Evolutionary conservation across 495 filamentous ascomycete genomes (phyloP).

Genomic region (Penicillium diatomitis): DNA sequence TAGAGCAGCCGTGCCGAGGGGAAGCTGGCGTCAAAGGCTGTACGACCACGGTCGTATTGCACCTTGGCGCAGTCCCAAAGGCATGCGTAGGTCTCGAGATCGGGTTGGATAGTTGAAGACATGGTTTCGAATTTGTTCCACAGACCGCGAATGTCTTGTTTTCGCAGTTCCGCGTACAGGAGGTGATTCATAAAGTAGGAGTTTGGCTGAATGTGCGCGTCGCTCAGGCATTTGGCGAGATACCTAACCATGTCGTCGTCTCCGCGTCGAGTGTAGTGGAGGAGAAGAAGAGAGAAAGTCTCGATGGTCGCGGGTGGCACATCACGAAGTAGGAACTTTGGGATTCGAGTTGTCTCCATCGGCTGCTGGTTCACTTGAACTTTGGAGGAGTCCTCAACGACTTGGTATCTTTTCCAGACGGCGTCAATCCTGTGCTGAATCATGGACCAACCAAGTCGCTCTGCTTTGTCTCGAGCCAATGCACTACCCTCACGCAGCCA

Average conservation of each 20-base stretch:
- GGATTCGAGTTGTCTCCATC: constrained; percentile 15
- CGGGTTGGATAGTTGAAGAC: constrained; percentile 43
- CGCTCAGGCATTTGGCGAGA: constrained; percentile 46
- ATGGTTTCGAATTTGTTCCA: constrained; percentile 47
- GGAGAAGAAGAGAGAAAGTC: constrained; percentile 66
- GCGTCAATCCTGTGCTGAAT: constrained; percentile 55
- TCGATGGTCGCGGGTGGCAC: constrained; percentile 58
- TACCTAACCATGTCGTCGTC: constrained; percentile 46
- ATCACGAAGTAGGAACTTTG: constrained; percentile 29
- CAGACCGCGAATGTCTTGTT: constrained; percentile 39
- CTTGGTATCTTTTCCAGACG: constrained; percentile 35
- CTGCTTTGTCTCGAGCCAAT: constrained; percentile 49
- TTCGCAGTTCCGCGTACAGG: constrained; percentile 49
- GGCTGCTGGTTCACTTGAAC: constrained; percentile 14
- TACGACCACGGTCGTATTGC: constrained; percentile 38
- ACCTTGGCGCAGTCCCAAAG: constrained; percentile 55
- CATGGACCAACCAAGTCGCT: constrained; percentile 69
- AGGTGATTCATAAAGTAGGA: constrained; percentile 70
- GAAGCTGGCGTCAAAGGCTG: constrained; percentile 26
- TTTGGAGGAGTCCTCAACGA: constrained; percentile 8
- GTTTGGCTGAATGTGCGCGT: constrained; percentile 54
- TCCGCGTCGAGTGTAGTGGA: constrained; percentile 56
- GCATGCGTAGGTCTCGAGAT: constrained; percentile 60
- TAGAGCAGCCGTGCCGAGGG: constrained; percentile 48
- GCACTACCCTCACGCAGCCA: constrained; percentile 56